Conservation (phyloP, 2,329 filamentous ascomycete genomes). For the Aspergillus arachidicola region DNA sequence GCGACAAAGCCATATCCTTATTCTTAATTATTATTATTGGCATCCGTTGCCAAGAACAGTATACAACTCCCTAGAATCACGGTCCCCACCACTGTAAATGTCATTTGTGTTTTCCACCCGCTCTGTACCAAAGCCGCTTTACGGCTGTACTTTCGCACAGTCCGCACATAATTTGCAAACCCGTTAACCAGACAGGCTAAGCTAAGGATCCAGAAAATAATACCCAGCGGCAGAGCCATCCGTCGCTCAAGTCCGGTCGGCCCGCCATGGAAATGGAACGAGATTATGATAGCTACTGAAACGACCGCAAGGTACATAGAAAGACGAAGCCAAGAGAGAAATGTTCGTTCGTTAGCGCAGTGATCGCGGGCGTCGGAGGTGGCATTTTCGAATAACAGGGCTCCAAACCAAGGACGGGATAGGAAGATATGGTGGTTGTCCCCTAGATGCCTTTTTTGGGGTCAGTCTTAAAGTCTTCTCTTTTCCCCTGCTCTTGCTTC, state of each 20-base stretch:
- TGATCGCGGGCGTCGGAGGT: constrained; percentile 68
- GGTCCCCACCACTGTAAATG: constrained; percentile 53
- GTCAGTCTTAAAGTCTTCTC: neutral
- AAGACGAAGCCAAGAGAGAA: constrained; percentile 88
- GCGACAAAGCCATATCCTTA: neutral
- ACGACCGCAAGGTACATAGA: constrained; percentile 91
- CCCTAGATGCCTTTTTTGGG: constrained; percentile 29
- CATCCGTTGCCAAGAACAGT: constrained; percentile 46
- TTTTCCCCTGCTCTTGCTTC: constrained; percentile 2
- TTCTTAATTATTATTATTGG: constrained; percentile 9
- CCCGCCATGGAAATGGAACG: constrained; percentile 81
- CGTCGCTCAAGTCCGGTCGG: constrained; percentile 71
- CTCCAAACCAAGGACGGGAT: constrained; percentile 57
- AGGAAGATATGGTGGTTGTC: constrained; percentile 50
- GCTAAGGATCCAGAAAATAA: constrained; percentile 84
- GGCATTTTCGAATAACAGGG: constrained; percentile 67
- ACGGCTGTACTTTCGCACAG: constrained; percentile 77
- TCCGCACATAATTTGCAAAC: constrained; percentile 82
- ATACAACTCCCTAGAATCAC: constrained; percentile 50
- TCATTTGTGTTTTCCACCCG: constrained; percentile 87
- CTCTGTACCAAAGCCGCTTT: constrained; percentile 84
- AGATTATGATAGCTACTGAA: constrained; percentile 84
- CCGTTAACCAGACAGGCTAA: constrained; percentile 76
- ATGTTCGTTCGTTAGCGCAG: constrained; percentile 69
- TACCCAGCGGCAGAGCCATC: constrained; percentile 80